A percentile compares a stretch with the other conserved stretches of the same genome.
These are phyloP conservation scores for Aspergillus sclerotioniger DNA, from an alignment of 495 filamentous ascomycete species.

Conservation along the genomic window DNA sequence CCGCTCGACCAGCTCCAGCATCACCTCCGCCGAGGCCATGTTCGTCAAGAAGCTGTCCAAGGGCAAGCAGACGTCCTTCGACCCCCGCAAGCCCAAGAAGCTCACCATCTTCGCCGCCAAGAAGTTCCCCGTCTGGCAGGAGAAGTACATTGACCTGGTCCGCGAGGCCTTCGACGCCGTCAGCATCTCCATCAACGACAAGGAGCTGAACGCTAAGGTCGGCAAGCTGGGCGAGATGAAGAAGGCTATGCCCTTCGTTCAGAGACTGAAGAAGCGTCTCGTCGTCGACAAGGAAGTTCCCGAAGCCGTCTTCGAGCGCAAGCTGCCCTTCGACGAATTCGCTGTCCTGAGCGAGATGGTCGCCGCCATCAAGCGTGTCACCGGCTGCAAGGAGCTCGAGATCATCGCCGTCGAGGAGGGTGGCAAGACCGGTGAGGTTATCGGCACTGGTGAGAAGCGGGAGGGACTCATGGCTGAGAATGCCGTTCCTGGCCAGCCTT, in stretches of 20 bases:
- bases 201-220: constrained; percentile 69
- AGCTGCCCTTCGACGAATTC: constrained; percentile 83
- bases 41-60: constrained; percentile 80
- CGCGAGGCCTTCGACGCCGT: constrained; percentile 59
- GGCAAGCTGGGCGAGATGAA: constrained; percentile 87
- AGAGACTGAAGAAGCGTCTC: constrained; percentile 78
- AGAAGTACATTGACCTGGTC: constrained; percentile 82
- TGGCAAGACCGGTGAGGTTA: constrained; percentile 60
- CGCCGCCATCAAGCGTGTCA: constrained; percentile 58
- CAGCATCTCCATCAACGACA: constrained; percentile 66
- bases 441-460: constrained; percentile 55
- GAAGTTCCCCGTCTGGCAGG: constrained; percentile 84
- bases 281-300: constrained; percentile 53
- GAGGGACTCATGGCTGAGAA: constrained; percentile 58
- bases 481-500: constrained; percentile 77
- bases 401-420: constrained; percentile 68
- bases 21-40: constrained; percentile 84
- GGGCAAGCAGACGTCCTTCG: constrained; percentile 76
- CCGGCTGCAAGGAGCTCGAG: constrained; percentile 61
- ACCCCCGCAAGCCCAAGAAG: constrained; percentile 86
- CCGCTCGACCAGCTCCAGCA: constrained; percentile 67
- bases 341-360: constrained; percentile 62
- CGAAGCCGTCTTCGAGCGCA: constrained; percentile 70
- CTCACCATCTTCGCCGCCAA: constrained; percentile 82
- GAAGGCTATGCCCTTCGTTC: constrained; percentile 97